Evolutionary conservation across 139 green algal genomes (phyloP), one percentile per base, ranked within the genome.

Genomic region (Auxenochlorella pyrenoidosa): DNA sequence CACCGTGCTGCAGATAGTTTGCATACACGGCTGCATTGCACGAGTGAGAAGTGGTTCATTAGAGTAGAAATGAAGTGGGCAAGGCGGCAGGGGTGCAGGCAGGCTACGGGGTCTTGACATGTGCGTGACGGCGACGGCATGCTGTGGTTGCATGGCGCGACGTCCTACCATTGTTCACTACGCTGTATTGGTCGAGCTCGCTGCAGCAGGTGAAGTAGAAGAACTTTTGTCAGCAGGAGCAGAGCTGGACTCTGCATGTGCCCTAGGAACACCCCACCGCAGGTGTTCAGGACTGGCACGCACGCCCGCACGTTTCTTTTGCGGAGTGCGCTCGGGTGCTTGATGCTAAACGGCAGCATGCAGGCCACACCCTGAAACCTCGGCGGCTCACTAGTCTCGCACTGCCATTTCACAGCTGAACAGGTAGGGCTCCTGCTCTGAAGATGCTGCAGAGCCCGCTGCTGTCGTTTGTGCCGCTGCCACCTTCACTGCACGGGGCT

Each of bases 1-100:
- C 76, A 93, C 89, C 91, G 32, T 94, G 91, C 58, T 94, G 91
- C 40, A 90, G 13, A 24, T 94, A 94, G 66, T 92, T 90, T 34
- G 89, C 75, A 75, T 94, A 94, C 4, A 93, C 66, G 0, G 82
- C 80, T 54, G 36, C n/a, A 30, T 43, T 44, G 32, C 63, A 34
- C 6, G 12, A 36, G 2, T 18, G 63, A 4, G 30, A n/a, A 3
- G 47, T 12, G 63, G 30, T 41, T 73, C 36, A 43, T 66, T 63
- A 1, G 43, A 8, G 18, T 68, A 19, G 13, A 44, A 40, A 40
- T 3, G 40, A 34, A 30, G n/a, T 10, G n/a, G 22, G 32, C 24
- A n/a, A 44, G 26, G 40, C 24, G 60, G 40, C 19, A 66, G 76
- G 47, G 1, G 30, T n/a, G n/a, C n/a, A n/a, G n/a, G n/a, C n/a